A percentile compares a stretch with the other conserved stretches of the same genome.
Evolutionary conservation across 129 eudicot species (phyloP).

Genomic region (Glebionis coronaria): DNA sequence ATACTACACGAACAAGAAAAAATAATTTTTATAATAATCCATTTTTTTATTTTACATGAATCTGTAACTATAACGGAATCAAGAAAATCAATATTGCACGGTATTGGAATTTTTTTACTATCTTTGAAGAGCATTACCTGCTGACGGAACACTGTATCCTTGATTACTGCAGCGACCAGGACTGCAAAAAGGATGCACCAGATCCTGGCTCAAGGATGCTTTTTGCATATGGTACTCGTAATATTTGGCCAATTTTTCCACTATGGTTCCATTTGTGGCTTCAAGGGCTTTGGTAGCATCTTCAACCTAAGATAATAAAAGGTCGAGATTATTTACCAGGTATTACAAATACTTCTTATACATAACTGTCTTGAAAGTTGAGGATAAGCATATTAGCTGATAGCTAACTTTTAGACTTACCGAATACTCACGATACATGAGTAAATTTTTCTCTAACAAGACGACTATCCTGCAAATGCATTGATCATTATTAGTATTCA

Average conservation of each 20-base stretch:
- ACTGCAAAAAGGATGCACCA: constrained; percentile 64
- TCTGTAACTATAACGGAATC: too few species aligned
- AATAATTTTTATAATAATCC: background rate
- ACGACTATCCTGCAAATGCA: constrained; percentile 75
- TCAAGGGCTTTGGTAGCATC: too few species aligned
- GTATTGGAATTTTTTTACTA: background rate
- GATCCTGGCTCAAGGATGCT: constrained; percentile 86
- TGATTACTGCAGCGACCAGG: constrained; percentile 99
- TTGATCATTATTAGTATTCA: constrained; percentile 12
- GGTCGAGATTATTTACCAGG: too few species aligned
- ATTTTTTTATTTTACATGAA: background rate
- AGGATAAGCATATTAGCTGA: too few species aligned
- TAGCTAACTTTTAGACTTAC: constrained; percentile 48
- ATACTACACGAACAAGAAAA: constrained; percentile 45
- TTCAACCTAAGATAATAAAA: too few species aligned
- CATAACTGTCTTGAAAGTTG: background rate
- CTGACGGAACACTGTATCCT: constrained; percentile 93
- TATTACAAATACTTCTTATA: too few species aligned
- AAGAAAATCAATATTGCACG: too few species aligned
- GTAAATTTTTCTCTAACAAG: constrained; percentile 95
- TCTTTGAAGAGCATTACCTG: constrained; percentile 48
- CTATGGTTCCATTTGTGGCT: constrained; percentile 78
- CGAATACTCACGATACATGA: constrained; percentile 92
- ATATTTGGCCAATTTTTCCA: constrained; percentile 86
- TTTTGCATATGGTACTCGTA: constrained; percentile 99